These are phyloP conservation scores for Emergomyces orientalis DNA, from an alignment of 2,329 filamentous ascomycete species.

Conservation along the genomic window DNA sequence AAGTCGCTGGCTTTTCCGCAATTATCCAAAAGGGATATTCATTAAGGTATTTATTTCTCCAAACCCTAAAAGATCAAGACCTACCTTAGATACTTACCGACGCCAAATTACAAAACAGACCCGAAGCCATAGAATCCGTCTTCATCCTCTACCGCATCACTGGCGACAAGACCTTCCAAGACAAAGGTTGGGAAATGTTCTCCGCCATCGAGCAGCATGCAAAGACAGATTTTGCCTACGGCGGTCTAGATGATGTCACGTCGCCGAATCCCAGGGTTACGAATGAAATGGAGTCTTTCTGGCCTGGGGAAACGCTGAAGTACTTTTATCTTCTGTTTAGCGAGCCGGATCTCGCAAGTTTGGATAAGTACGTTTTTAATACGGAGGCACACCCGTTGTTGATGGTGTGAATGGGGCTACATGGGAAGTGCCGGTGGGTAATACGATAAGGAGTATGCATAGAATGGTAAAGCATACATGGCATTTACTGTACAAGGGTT, in stretches of 20 bases:
- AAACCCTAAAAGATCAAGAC: neutral
- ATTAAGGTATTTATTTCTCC: slow-evolving; percentile 11
- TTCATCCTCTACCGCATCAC: slow-evolving; percentile 90
- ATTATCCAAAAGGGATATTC: slow-evolving; percentile 12
- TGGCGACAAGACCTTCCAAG: slow-evolving; percentile 63
- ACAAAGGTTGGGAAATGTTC: slow-evolving; percentile 84
- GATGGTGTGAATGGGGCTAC: slow-evolving; percentile 16
- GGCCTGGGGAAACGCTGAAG: slow-evolving; percentile 83
- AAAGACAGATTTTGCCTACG: slow-evolving; percentile 56
- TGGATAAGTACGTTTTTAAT: slow-evolving; percentile 60
- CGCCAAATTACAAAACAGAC: slow-evolving; percentile 34
- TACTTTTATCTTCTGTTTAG: slow-evolving; percentile 82
- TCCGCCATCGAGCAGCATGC: slow-evolving; percentile 59
- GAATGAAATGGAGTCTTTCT: slow-evolving; percentile 79
- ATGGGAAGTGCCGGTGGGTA: too few relatives aligned
- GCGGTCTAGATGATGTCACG: slow-evolving; percentile 33
- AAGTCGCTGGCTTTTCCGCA: slow-evolving; percentile 12
- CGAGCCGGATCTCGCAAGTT: slow-evolving; percentile 52
- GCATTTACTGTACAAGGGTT: neutral
- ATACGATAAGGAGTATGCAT: neutral
- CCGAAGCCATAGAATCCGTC: slow-evolving; percentile 79
- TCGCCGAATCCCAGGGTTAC: slow-evolving; percentile 6
- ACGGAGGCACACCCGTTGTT: slow-evolving; percentile 47
- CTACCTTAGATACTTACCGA: neutral
- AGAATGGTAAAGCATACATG: neutral